Percentiles rank a stretch among this genome's conserved stretches.
Evolutionary conservation across 805 yeast genomes (phyloP).

Genomic region (Candida pseudoglaebosa): DNA sequence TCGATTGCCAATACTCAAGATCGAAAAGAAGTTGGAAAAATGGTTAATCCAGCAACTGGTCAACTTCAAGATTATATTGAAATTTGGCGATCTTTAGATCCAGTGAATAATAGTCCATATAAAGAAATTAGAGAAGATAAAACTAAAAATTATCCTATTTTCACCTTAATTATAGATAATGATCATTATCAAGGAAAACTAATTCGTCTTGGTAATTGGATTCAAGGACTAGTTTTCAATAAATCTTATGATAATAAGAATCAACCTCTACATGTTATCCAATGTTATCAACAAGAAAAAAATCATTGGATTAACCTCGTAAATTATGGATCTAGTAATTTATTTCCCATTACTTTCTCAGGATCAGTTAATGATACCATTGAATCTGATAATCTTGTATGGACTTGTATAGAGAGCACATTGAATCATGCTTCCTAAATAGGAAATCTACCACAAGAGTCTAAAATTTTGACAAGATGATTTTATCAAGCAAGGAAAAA

Average conservation of each 20-base stretch:
- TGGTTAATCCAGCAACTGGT: conserved; percentile 45
- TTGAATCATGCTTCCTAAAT: background rate
- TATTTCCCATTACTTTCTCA: conserved; percentile 21
- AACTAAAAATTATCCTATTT: conserved; percentile 4
- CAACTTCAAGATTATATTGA: conserved; percentile 45
- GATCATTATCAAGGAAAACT: conserved; percentile 32
- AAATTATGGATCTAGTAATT: conserved; percentile 19
- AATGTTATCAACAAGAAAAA: conserved; percentile 10
- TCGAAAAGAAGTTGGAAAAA: conserved; percentile 47
- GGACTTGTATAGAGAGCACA: conserved; percentile 20
- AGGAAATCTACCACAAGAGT: conserved; percentile 3
- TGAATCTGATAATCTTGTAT: conserved; percentile 10
- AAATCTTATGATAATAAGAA: conserved; percentile 10
- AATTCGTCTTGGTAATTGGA: conserved; percentile 49
- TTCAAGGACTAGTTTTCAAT: conserved; percentile 44
- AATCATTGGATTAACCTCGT: conserved; percentile 23
- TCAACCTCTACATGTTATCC: conserved; percentile 25
- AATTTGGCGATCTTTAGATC: conserved; percentile 51
- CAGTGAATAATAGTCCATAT: conserved; percentile 25
- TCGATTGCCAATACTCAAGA: conserved; percentile 32
- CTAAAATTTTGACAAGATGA: background rate
- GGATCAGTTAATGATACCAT: conserved; percentile 12
- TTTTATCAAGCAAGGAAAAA: background rate
- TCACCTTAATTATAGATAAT: conserved; percentile 5
- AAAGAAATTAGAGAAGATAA: conserved; percentile 20